Base-by-base conservation (phyloP, 352 stramenopile species). In the Phytophthora brassicae region DNA sequence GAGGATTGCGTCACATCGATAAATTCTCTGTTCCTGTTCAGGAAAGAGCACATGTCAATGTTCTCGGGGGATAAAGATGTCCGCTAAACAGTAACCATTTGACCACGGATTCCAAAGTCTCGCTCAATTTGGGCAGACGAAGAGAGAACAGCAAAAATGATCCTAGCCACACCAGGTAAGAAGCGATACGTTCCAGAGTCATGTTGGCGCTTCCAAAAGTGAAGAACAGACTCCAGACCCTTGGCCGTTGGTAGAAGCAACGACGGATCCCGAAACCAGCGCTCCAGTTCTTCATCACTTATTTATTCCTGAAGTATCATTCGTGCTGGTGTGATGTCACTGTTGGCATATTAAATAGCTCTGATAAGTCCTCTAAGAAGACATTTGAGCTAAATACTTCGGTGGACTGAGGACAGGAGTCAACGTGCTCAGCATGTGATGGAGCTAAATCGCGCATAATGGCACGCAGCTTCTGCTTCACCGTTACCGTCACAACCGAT, bases 41-140 rank as follows among this genome's bases (percentile, higher is more conserved):
- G 19, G 28, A 49, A 59, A 3, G 12, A 33, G 13, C 39, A 59
- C 51, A 59, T 50, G 41, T 50, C 51, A 23, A 50, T 51, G n/a
- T 50, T 59, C 29, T 59, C 39, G 14, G 38, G 13, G 5, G 51
- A 50, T 14, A 59, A 20, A n/a, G 26, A 59, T 3, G 39, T n/a
- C 13, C 28, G 51, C 39, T 59, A 39, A 4, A 50, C 38, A 13
- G 39, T 49, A 12, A 58, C 38, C 50, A 58, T 58, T 31, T 41
- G 36, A 20, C 50, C 36, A 22, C 36, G 29, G 50, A 49, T 42
- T 24, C 50, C 36, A 11, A 58, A 49, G 23, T 50, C 36, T 8
- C 24, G 50, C 8, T 57, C 23, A 14, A 57, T 57, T 57, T 48
- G 49, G 6, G 36, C 49, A 5, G 49, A 56, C 1, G 49, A 56